These are phyloP conservation scores for Leptographium flavum DNA, from an alignment of 2,329 filamentous ascomycete genomes.

Conservation along the genomic window DNA sequence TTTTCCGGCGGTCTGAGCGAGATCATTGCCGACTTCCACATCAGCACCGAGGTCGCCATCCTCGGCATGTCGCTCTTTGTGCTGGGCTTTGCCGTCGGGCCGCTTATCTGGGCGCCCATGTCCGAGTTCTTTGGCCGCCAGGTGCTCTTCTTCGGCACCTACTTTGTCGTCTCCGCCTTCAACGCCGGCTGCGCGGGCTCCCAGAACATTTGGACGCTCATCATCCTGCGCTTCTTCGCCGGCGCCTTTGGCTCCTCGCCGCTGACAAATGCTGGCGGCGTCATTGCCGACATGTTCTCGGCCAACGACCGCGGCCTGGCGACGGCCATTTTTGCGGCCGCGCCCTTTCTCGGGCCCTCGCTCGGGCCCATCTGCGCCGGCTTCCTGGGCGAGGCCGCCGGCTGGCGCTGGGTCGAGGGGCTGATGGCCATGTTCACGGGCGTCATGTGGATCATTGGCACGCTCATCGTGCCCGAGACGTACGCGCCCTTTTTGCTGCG, in stretches of 20 bases:
- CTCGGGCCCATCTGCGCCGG: conserved; percentile 51
- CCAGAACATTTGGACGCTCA: conserved; percentile 40
- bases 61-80: conserved; percentile 50
- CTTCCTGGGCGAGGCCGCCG: conserved; percentile 47
- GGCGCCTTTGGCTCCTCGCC: conserved; percentile 48
- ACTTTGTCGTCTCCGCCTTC: conserved; percentile 42
- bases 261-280: conserved; percentile 47
- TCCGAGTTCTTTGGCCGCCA: conserved; percentile 46
- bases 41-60: conserved; percentile 37
- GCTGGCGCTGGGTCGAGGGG: conserved; percentile 59
- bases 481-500: conserved; percentile 45
- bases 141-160: conserved; percentile 43
- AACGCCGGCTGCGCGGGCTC: conserved; percentile 44
- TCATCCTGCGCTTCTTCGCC: conserved; percentile 51
- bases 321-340: conserved; percentile 47
- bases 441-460: conserved; percentile 39
- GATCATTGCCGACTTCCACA: conserved; percentile 39
- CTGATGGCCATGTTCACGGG: conserved; percentile 51
- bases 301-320: conserved; percentile 39
- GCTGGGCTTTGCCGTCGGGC: conserved; percentile 40
- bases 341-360: conserved; percentile 53
- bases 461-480: conserved; percentile 42
- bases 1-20: conserved; percentile 43
- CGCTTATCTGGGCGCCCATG: conserved; percentile 44
- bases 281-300: conserved; percentile 47